Base-by-base conservation (phyloP, 306 rosid species). In the Pyrus betulifolia region DNA sequence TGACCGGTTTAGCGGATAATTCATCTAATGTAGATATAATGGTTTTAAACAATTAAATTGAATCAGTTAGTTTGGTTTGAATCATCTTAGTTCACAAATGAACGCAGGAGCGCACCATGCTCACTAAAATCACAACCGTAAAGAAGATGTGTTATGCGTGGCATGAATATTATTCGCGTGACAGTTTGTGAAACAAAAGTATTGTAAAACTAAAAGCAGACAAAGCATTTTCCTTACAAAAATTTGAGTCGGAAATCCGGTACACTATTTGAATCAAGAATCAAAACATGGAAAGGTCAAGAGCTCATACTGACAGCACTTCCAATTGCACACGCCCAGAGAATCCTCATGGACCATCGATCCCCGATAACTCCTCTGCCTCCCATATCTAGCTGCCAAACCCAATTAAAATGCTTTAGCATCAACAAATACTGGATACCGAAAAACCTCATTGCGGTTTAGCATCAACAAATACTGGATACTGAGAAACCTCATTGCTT, bases 271-370 rank as follows among this genome's bases (percentile, higher is more conserved):
- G 42, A 60, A 54, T 23, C 13, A 62, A 69, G 61, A 72, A 33
- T 13, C 44, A 6, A 55, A 31, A 27, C 13, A 59, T 11, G 46
- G 31, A 79, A 44, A 72, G 57, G 62, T 79, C 13, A 46, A 27
- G 66, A 33, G 69, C 21, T 58, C 80, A 11, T 80, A 84, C 87
- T 25, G 33, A 78, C 19, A 15, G 81, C 87, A 78, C 85, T 84
- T 44, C 87, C 87, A 58, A 84, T 64, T 63, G 85, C 87, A 60
- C 87, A 84, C 14, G 60, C 57, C 87, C 87, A 84, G 27, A 84
- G 85, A 81, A 78, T 35, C 80, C 85, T 84, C 87, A 84, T 84
- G 80, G 87, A 84, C 85, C 85, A 84, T 82, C 78, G 81, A 70
- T 84, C 87, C 25, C 64, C 46, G 13, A 84, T 78, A 58, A 65